Evolutionary conservation across 352 stramenopile genomes (phyloP).

Genomic region (Bremia lactucae): DNA sequence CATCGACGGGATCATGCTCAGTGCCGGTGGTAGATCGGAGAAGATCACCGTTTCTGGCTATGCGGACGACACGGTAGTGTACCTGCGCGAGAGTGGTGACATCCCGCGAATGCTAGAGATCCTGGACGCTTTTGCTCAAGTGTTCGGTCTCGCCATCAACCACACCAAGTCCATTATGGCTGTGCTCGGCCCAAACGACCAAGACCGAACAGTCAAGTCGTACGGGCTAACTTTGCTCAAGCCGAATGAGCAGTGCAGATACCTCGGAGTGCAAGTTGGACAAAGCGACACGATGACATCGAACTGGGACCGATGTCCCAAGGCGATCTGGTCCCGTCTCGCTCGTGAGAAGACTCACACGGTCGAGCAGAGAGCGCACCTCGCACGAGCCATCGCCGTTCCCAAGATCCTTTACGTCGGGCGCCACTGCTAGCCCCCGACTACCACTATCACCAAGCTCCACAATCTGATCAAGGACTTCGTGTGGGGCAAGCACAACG

Average conservation of each 20-base stretch:
- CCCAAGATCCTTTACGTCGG: constrained; percentile 1
- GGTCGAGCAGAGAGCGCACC: constrained; percentile 1
- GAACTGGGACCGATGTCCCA: neutral
- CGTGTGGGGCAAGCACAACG: too few species aligned
- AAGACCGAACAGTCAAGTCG: too few species aligned
- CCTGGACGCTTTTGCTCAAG: neutral
- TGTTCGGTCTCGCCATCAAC: neutral
- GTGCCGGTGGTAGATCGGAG: neutral
- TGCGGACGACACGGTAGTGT: constrained; percentile 4
- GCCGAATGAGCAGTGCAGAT: neutral
- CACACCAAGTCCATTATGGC: neutral
- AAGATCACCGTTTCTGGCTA: constrained; percentile 1
- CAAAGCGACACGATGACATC: neutral
- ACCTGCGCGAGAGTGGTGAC: too few species aligned
- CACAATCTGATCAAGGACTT: neutral
- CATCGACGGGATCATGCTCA: too few species aligned
- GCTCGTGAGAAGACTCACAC: neutral
- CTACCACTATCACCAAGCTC: neutral
- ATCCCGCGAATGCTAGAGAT: neutral
- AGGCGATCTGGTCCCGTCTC: neutral
- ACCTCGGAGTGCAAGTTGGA: constrained; percentile 1
- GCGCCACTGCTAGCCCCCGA: neutral
- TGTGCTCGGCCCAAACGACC: neutral
- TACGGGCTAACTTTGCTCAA: neutral
- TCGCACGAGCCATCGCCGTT: neutral